These are phyloP conservation scores for Hawksworthiomyces lignivorus DNA, from an alignment of 2,329 filamentous ascomycete species.

Conservation along the genomic window DNA sequence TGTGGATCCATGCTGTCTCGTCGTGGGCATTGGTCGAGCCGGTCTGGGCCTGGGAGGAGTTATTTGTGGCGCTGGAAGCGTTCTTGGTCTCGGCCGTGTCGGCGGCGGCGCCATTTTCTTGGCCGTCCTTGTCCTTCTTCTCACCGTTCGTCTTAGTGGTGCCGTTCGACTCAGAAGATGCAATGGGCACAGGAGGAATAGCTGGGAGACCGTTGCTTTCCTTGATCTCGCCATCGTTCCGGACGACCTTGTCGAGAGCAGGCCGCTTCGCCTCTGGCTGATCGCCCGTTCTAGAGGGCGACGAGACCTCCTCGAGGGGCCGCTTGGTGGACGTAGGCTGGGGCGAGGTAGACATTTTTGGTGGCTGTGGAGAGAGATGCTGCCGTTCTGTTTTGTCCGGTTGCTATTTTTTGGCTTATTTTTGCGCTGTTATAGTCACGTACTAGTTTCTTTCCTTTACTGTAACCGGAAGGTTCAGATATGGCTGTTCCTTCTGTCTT, in stretches of 20 bases:
- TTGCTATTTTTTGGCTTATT: neutral
- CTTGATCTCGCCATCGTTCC: constrained; percentile 54
- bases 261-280: constrained; percentile 96
- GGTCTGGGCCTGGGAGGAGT: constrained; percentile 30
- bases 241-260: constrained; percentile 85
- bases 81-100: constrained; percentile 53
- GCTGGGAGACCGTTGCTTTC: constrained; percentile 27
- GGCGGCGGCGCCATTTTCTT: constrained; percentile 62
- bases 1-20: constrained; percentile 93
- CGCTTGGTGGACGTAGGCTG: constrained; percentile 70
- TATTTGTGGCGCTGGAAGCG: constrained; percentile 32
- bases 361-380: constrained; percentile 10
- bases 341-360: constrained; percentile 67
- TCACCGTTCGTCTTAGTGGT: constrained; percentile 42
- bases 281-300: constrained; percentile 81
- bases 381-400: constrained; percentile 26
- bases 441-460: constrained; percentile 21
- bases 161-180: constrained; percentile 40
- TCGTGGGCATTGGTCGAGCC: constrained; percentile 60
- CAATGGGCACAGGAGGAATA: constrained; percentile 22
- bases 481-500: constrained; percentile 36
- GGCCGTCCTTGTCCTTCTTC: constrained; percentile 49
- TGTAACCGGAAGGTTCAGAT: no score
- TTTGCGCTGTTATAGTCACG: constrained; percentile 5
- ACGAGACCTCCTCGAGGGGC: constrained; percentile 93